Evolutionary conservation across 1,139 yeast species (phyloP).

Genomic region (Yamadazyma atlantica): DNA sequence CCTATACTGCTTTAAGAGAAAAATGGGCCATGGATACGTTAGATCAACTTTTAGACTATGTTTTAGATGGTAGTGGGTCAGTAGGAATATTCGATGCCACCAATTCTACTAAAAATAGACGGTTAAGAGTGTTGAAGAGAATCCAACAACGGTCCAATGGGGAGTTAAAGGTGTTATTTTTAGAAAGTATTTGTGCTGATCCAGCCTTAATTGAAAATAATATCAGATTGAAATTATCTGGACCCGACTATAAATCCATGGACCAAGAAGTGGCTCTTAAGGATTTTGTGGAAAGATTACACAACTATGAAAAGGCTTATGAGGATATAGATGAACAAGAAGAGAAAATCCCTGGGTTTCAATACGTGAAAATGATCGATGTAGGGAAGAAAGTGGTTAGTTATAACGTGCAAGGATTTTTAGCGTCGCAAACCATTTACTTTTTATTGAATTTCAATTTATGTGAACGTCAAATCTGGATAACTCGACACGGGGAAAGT

Average conservation of each 20-base stretch:
- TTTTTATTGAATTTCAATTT: slow-evolving; percentile 87
- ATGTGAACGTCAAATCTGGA: slow-evolving; percentile 91
- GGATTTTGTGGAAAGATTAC: slow-evolving; percentile 80
- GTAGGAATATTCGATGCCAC: slow-evolving; percentile 97
- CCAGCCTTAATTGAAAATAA: slow-evolving; percentile 75
- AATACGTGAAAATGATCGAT: slow-evolving; percentile 92
- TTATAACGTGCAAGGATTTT: slow-evolving; percentile 85
- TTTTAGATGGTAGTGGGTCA: slow-evolving; percentile 77
- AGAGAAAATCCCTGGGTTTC: slow-evolving; percentile 60
- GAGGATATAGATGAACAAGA: slow-evolving; percentile 84
- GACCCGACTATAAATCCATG: slow-evolving; percentile 90
- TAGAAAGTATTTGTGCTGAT: slow-evolving; percentile 88
- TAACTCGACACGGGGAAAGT: slow-evolving; percentile 92
- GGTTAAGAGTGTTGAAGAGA: slow-evolving; percentile 65
- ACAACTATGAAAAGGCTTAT: slow-evolving; percentile 85
- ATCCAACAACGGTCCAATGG: slow-evolving; percentile 72
- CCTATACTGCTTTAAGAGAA: slow-evolving; percentile 70
- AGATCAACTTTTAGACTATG: slow-evolving; percentile 78
- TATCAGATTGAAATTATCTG: slow-evolving; percentile 79
- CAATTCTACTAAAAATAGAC: slow-evolving; percentile 76
- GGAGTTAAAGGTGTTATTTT: slow-evolving; percentile 74
- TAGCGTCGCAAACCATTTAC: slow-evolving; percentile 91
- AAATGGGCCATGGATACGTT: slow-evolving; percentile 96
- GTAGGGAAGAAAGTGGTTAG: slow-evolving; percentile 94
- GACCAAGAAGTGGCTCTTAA: slow-evolving; percentile 76